Conservation (phyloP, 2,329 filamentous ascomycete species). For the Ploettnerulaceae sp. region DNA sequence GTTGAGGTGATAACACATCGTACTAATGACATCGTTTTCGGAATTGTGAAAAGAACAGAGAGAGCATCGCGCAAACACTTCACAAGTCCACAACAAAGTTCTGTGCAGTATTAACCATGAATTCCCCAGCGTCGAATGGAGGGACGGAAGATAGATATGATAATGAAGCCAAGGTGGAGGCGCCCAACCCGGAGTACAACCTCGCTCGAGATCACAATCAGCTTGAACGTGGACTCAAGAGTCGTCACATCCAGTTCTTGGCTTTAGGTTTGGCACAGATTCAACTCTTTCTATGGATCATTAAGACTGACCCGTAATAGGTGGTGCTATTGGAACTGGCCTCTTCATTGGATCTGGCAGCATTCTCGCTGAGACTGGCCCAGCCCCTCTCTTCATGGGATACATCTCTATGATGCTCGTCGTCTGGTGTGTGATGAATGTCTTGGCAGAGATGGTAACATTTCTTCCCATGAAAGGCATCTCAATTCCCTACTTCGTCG, state of each 20-base stretch:
- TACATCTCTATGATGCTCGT: constrained; percentile 54
- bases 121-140: background rate
- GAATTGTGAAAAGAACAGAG: no score
- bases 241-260: constrained; percentile 56
- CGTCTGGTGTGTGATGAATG: constrained; percentile 52
- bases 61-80: no score
- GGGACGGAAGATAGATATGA: constrained; percentile 9
- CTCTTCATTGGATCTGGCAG: constrained; percentile 58
- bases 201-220: constrained; percentile 38
- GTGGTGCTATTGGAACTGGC: constrained; percentile 58
- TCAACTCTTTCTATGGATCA: background rate
- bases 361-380: constrained; percentile 52
- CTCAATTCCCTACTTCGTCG: constrained; percentile 52
- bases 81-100: background rate
- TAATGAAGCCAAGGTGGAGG: constrained; percentile 11
- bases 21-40: no score
- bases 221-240: constrained; percentile 53
- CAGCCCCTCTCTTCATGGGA: constrained; percentile 64
- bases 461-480: constrained; percentile 53
- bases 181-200: constrained; percentile 33
- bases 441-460: constrained; percentile 50
- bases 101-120: background rate
- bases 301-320: constrained; percentile 13
- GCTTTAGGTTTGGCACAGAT: constrained; percentile 49
- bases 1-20: no score